phyloP scores from a whole-genome alignment of 2,329 filamentous ascomycete species.

The Fusarium mexicanum region DNA sequence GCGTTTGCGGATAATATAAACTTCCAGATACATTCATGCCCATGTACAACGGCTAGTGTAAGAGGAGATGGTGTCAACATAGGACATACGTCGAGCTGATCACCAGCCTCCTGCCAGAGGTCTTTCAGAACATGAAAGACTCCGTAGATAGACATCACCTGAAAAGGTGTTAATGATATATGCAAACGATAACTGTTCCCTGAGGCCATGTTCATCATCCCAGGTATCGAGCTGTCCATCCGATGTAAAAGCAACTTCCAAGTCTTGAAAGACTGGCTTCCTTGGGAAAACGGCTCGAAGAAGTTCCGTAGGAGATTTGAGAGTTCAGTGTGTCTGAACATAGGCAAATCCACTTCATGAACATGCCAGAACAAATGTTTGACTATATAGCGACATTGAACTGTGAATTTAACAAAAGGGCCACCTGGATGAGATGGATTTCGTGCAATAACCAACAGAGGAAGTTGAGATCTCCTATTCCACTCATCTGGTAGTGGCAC shows the following conservation, averaged over 20 bases:
- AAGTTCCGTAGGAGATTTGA: accelerated
- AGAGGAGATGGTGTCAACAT: accelerated
- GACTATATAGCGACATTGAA: accelerated
- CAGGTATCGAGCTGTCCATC: too few relatives aligned
- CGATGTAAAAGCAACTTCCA: not conserved
- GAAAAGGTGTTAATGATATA: not conserved
- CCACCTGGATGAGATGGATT: accelerated
- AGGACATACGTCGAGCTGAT: accelerated
- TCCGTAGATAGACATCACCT: accelerated
- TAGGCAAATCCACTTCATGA: not conserved
- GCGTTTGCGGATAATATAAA: not conserved
- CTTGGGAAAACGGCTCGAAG: accelerated
- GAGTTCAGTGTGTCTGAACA: accelerated
- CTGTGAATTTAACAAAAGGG: accelerated
- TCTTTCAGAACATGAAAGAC: accelerated
- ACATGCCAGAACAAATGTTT: accelerated
- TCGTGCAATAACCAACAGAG: accelerated
- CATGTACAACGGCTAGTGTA: accelerated
- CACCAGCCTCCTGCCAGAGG: accelerated
- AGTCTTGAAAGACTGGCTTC: accelerated
- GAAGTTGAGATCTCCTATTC: too few relatives aligned
- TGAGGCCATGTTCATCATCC: too few relatives aligned
- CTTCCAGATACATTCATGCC: not conserved
- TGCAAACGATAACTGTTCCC: too few relatives aligned
- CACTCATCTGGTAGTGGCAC: too few relatives aligned